These are phyloP conservation scores for Podospora anserina DNA, from an alignment of 495 filamentous ascomycete genomes.

Conservation along the genomic window DNA sequence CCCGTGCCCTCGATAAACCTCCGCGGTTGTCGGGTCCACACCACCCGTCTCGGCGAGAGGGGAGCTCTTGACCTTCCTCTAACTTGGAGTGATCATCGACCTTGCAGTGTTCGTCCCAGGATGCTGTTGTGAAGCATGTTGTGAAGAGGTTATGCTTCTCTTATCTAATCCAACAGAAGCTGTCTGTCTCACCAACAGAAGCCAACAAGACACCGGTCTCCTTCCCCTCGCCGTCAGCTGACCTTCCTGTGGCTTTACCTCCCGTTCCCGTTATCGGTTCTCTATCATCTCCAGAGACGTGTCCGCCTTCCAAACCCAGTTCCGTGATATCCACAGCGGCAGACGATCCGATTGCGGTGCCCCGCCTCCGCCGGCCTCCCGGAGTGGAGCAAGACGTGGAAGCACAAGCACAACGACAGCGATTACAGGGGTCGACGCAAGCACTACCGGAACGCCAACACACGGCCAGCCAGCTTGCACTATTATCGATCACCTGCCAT, in stretches of 20 bases:
- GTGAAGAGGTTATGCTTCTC: not conserved
- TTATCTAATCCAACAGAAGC: not conserved
- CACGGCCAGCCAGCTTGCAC: conserved; percentile 1
- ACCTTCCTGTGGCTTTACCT: not conserved
- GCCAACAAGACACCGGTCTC: not conserved
- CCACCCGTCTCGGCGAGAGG: not conserved
- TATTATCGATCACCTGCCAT: conserved; percentile 29
- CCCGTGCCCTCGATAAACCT: not conserved
- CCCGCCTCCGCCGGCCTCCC: conserved; percentile 20
- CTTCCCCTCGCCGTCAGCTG: not conserved
- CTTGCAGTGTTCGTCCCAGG: not conserved
- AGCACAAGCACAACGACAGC: not conserved
- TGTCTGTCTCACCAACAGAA: not conserved
- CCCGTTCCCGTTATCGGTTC: not conserved
- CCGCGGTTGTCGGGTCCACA: not conserved
- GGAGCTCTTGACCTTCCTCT: no score
- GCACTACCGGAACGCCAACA: conserved; percentile 3
- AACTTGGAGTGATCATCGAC: not conserved
- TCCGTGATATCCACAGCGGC: conserved; percentile 20
- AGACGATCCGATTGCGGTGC: conserved; percentile 30
- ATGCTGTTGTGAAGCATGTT: not conserved
- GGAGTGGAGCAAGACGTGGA: conserved; percentile 17
- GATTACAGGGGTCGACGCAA: conserved; percentile 6
- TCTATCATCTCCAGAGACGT: conserved; percentile 1
- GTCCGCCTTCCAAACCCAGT: conserved; percentile 10